Base-by-base conservation (phyloP, 108 stramenopile species). In the Conticribra guillardii region DNA sequence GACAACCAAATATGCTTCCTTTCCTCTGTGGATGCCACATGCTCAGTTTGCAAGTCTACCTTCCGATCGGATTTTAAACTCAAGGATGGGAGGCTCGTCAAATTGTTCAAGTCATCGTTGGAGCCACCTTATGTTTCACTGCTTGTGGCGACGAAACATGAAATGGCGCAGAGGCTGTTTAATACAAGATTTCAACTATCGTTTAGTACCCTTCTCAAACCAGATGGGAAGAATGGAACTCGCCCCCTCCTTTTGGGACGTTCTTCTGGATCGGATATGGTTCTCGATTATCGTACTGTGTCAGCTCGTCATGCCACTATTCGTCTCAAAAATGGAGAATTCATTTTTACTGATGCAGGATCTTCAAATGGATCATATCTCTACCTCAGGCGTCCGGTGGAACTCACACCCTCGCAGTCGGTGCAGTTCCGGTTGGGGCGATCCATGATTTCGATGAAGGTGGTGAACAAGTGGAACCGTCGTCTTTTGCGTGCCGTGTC, bases 131-230 rank as follows among this genome's bases (percentile, higher is more conserved):
- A 97, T 66, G 90, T 98, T 22, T 96, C 93, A 5, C 80, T 98
- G 28, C 77, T 97, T 58, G 97, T 98, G 30, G 98, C 96, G 18
- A 98, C 98, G 8, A 93, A 95, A 57, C 98, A 97, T 67, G 95
- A 96, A 65, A 96, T 97, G 89, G 93, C 92, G 19, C 92, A 96
- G 75, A 89, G 91, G 48, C 82, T 98, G 2, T 98, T 97, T 82
- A 97, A 96, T 79, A 97, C 98, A 5, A 84, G 96, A 21, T 98
- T 97, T 73, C 98, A 97, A 65, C 86, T 98, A 23, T 92, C 91
- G 44, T 98, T 98, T 68, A 93, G 87, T 74, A 93, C 93, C 45
- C 59, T 95, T 23, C 74, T 96, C 79, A 98, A 93, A 71, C 87
- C 92, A 14, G 94, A 94, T 79, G 93, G 95, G 31, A 83, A 82